Base-by-base conservation (phyloP, 129 eudicot species). In the Centrapalus pauciflorus region DNA sequence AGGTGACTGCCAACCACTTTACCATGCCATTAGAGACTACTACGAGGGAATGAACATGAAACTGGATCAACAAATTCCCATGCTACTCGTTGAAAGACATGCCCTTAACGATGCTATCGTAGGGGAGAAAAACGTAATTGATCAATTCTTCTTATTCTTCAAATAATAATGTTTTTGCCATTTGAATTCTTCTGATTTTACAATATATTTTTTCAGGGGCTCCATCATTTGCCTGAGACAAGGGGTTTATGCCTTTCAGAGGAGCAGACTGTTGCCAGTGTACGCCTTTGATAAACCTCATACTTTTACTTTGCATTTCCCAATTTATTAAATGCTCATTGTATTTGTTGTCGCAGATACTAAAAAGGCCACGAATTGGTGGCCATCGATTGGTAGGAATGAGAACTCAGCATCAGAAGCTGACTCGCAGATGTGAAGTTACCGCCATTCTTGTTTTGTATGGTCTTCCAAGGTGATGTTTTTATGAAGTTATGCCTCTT, bases 31-130 rank as follows among this genome's bases (percentile, higher is more conserved):
- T 48, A 86, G 99, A 74, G 99, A 94, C 48, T 94, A 77, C 61
- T 94, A 94, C 19, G 99, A 94, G 76, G 97, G 99, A 77, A 89
- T 94, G 99, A 84, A 94, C 75, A 94, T 94, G 99, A 89, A 75
- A 78, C 86, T 94, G 6, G 88, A 89, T 67, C 99, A 94, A 76
- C 85, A 94, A 73, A 84, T 94, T 60, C 97, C 97, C 13, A 89
- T 94, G 97, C 97, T 94, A 77, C 90, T 94, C 26, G 99, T 94
- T 52, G 93, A 89, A 83, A 82, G 99, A 81, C 93, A 94, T 19
- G 97, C 99, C 52, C 94, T 94, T 58, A 94, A 94, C 67, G 99
- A 94, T 58, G 99, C 99, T 38, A 84, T 94, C 35, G 95, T 86
- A 25, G 95, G 93, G 76, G 99, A 94, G 80, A 94, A 89, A 82